Conservation (phyloP, 2,329 filamentous ascomycete genomes). For the Beauveria caledonica region DNA sequence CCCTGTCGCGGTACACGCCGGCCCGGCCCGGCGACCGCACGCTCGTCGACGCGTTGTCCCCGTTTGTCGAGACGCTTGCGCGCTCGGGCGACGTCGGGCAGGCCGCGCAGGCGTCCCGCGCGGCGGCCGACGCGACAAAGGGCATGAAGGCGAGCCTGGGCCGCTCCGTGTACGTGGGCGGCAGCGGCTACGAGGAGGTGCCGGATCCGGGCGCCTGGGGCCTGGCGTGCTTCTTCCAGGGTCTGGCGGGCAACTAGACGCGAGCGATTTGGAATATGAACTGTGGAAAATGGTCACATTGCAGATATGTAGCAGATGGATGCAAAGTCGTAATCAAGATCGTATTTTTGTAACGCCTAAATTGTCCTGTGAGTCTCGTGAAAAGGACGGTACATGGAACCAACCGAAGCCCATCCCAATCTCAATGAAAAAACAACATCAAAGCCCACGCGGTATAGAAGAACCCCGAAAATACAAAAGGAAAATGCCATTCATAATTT, state of each 20-base stretch:
- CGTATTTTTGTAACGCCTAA: conserved; percentile 29
- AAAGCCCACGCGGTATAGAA: conserved; percentile 6
- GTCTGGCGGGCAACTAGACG: conserved; percentile 47
- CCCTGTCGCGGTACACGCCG: conserved; percentile 76
- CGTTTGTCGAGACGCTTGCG: conserved; percentile 69
- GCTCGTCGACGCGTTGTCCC: conserved; percentile 78
- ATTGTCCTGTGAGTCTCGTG: conserved; percentile 25
- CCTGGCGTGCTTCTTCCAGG: conserved; percentile 71
- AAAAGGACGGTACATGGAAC: conserved; percentile 22
- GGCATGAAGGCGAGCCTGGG: conserved; percentile 88
- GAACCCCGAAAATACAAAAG: conserved; percentile 17
- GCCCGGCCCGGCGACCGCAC: conserved; percentile 85
- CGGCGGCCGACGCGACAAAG: conserved; percentile 76
- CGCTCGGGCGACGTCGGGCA: conserved; percentile 57
- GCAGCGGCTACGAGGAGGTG: conserved; percentile 39
- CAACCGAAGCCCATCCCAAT: conserved; percentile 14
- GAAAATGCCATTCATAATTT: not conserved
- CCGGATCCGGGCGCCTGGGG: conserved; percentile 63
- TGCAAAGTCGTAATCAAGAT: not conserved
- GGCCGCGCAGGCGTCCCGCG: conserved; percentile 66
- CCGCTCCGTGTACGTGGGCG: conserved; percentile 33
- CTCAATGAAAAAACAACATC: conserved; percentile 1
- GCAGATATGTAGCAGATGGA: not conserved
- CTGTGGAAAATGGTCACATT: not conserved
- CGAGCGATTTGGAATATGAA: not conserved